phyloP scores from a whole-genome alignment of 805 yeast genomes.

The Kuraishia capsulata region DNA sequence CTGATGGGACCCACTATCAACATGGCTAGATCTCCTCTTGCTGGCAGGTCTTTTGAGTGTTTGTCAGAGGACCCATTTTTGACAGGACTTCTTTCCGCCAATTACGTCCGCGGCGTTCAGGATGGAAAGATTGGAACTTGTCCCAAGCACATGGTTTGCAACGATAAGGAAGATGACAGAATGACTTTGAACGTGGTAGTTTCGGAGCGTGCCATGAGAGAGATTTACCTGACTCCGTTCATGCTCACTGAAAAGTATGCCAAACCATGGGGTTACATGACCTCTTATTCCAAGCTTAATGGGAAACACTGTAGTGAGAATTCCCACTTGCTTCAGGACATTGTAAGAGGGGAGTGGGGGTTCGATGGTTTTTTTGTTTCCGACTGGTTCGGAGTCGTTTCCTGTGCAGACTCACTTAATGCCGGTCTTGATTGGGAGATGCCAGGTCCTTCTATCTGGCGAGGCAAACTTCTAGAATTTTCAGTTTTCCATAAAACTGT shows the following conservation, averaged over 20 bases:
- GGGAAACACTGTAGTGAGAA: conserved; percentile 49
- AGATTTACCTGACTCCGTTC: conserved; percentile 56
- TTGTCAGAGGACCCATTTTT: conserved; percentile 34
- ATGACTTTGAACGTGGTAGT: conserved; percentile 36
- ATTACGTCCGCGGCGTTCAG: conserved; percentile 49
- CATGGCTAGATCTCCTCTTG: conserved; percentile 34
- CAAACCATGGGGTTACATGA: conserved; percentile 49
- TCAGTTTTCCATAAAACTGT: conserved; percentile 30
- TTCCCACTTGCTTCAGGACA: conserved; percentile 29
- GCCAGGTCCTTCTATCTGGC: conserved; percentile 50
- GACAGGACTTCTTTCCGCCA: conserved; percentile 37
- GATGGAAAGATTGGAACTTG: conserved; percentile 40
- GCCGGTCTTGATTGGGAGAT: conserved; percentile 58
- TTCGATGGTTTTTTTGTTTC: conserved; percentile 50
- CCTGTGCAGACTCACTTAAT: conserved; percentile 33
- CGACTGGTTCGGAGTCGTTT: conserved; percentile 56
- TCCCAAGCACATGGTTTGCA: conserved; percentile 54
- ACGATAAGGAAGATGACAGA: conserved; percentile 53
- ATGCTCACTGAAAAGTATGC: conserved; percentile 45
- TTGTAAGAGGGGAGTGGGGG: conserved; percentile 47
- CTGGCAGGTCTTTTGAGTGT: conserved; percentile 34
- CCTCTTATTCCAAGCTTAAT: conserved; percentile 54
- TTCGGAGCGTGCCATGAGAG: conserved; percentile 55
- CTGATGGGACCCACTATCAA: conserved; percentile 27
- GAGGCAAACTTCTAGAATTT: conserved; percentile 29